Percentiles rank a stretch among this genome's conserved stretches.
phyloP scores from a whole-genome alignment of 306 rosid species.

The Vigna trinervia region DNA sequence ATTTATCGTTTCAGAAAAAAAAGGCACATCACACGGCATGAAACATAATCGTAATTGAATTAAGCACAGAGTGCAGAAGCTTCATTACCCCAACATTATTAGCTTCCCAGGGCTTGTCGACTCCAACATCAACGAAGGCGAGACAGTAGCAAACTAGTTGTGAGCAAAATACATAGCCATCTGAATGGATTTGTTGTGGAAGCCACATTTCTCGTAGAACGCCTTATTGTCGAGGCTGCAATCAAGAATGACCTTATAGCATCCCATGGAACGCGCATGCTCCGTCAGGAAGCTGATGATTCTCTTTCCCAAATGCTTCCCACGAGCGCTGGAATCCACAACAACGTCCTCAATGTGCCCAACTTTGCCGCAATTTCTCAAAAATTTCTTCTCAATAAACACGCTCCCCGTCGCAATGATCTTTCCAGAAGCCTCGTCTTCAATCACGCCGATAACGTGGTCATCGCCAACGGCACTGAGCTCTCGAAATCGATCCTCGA shows the following conservation, averaged over 20 bases:
- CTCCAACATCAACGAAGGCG: constrained; percentile 46
- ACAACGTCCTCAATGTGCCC: constrained; percentile 86
- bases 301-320: constrained; percentile 59
- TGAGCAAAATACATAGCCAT: constrained; percentile 81
- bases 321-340: constrained; percentile 72
- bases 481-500: constrained; percentile 71
- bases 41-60: constrained; percentile 10
- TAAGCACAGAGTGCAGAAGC: constrained; percentile 30
- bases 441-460: constrained; percentile 69
- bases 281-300: constrained; percentile 62
- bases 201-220: constrained; percentile 85
- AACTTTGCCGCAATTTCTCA: constrained; percentile 78
- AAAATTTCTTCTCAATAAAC: constrained; percentile 63
- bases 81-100: constrained; percentile 87
- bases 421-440: constrained; percentile 60
- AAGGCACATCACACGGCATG: not conserved
- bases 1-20: constrained; percentile 16
- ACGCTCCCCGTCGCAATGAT: constrained; percentile 75
- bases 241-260: constrained; percentile 88
- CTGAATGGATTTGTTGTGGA: constrained; percentile 62
- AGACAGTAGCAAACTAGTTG: not conserved
- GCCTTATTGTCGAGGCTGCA: constrained; percentile 63
- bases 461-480: constrained; percentile 64
- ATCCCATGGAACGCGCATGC: constrained; percentile 69
- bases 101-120: constrained; percentile 85